A percentile compares a stretch with the other conserved stretches of the same genome.
Evolutionary conservation across 192 early-diverging fungal species (phyloP).

Genomic region (Nowakowskiella sp.): DNA sequence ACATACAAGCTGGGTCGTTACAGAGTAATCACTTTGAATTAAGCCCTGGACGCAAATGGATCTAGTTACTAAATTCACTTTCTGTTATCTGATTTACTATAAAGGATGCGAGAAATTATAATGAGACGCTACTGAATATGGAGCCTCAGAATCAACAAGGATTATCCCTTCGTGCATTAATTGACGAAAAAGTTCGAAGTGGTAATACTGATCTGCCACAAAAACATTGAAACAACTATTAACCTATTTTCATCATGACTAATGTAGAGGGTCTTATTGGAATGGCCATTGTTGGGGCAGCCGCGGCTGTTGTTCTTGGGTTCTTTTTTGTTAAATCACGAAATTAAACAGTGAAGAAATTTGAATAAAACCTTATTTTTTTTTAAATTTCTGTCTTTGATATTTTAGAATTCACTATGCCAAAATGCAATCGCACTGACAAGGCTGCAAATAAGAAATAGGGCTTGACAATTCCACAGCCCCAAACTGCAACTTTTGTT

Average conservation of each 20-base stretch:
- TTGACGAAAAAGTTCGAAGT: conserved; percentile 73
- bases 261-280: conserved; percentile 75
- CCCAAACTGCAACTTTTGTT: no score
- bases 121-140: conserved; percentile 68
- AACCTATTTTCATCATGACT: background rate
- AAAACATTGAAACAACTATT: background rate
- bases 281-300: conserved; percentile 77
- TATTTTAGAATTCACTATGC: no score
- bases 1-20: conserved; percentile 89
- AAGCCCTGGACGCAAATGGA: background rate
- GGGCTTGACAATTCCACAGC: no score
- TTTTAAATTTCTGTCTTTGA: no score
- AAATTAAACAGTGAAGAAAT: no score
- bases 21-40: conserved; percentile 28
- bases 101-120: conserved; percentile 62
- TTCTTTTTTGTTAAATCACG: no score
- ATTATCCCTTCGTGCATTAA: conserved; percentile 54
- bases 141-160: conserved; percentile 85
- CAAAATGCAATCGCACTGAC: no score
- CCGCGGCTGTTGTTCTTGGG: conserved; percentile 62
- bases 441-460: no score
- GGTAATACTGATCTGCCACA: conserved; percentile 21
- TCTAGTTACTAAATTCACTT: background rate
- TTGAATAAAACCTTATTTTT: no score
- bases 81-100: background rate